These are phyloP conservation scores for Naganishia randhawae DNA, from an alignment of 768 basidiomycete species.

Conservation along the genomic window DNA sequence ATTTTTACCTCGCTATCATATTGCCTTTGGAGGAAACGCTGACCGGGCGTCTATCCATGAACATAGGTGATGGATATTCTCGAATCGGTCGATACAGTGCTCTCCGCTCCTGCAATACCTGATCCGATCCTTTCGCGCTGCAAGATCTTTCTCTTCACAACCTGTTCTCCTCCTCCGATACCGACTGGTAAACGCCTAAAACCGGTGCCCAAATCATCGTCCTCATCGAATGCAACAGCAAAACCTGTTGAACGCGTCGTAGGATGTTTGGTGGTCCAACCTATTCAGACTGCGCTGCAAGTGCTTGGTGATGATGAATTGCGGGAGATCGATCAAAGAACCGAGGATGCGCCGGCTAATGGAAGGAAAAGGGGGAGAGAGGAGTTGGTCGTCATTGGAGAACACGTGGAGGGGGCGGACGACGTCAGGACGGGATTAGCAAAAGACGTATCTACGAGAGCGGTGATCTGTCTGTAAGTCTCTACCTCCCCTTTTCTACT, in stretches of 20 bases:
- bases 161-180: constrained; percentile 38
- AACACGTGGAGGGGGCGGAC: not conserved
- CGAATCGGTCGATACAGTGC: constrained; percentile 44
- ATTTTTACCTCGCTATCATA: not conserved
- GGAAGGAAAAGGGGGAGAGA: constrained; percentile 26
- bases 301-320: constrained; percentile 34
- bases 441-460: not conserved
- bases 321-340: not conserved
- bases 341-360: not conserved
- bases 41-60: not conserved
- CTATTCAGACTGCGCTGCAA: constrained; percentile 45
- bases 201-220: constrained; percentile 18
- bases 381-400: constrained; percentile 3
- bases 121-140: constrained; percentile 38
- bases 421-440: not conserved
- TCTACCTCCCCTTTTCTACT: not conserved
- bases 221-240: not conserved
- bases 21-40: not conserved
- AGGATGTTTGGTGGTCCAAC: constrained; percentile 44
- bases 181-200: not conserved
- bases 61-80: constrained; percentile 45
- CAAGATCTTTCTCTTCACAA: constrained; percentile 47
- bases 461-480: constrained; percentile 14
- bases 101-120: constrained; percentile 45
- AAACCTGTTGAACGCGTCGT: constrained; percentile 40